These are phyloP conservation scores for Hymenoscyphus linearis DNA, from an alignment of 2,329 filamentous ascomycete genomes.

Conservation along the genomic window DNA sequence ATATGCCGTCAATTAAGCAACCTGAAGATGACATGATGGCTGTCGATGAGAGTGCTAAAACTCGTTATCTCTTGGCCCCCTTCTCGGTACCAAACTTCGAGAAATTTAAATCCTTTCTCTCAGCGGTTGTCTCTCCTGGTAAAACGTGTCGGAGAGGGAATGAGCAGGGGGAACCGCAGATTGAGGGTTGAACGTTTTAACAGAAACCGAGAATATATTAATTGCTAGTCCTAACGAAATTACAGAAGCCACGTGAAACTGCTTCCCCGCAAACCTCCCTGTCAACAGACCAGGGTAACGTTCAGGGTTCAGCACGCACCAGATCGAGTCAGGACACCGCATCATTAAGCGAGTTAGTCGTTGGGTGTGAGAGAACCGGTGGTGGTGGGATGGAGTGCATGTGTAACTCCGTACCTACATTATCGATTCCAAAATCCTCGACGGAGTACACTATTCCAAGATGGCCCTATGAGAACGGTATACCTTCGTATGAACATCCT, in stretches of 20 bases:
- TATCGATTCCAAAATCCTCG: neutral
- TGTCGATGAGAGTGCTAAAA: neutral
- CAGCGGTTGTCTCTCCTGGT: neutral
- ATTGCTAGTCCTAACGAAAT: conserved; percentile 1
- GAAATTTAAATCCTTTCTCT: neutral
- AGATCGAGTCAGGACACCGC: neutral
- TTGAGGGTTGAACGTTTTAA: neutral
- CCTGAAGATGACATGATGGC: neutral
- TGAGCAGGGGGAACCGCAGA: neutral
- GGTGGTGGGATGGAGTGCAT: neutral
- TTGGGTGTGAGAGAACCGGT: no score
- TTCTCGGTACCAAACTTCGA: neutral
- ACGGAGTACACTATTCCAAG: neutral
- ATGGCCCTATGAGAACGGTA: neutral
- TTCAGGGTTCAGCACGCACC: neutral
- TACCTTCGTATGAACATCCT: neutral
- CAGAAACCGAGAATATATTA: conserved; percentile 1
- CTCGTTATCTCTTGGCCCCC: neutral
- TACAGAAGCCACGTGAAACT: neutral
- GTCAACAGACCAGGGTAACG: neutral
- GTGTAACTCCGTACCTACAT: neutral
- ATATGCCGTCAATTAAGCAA: neutral
- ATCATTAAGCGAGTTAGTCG: neutral
- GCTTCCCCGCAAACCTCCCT: neutral
- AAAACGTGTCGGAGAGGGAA: neutral